Evolutionary conservation across 1,284 basidiomycete genomes (phyloP).

Genomic region (Hymenochaete sp.): DNA sequence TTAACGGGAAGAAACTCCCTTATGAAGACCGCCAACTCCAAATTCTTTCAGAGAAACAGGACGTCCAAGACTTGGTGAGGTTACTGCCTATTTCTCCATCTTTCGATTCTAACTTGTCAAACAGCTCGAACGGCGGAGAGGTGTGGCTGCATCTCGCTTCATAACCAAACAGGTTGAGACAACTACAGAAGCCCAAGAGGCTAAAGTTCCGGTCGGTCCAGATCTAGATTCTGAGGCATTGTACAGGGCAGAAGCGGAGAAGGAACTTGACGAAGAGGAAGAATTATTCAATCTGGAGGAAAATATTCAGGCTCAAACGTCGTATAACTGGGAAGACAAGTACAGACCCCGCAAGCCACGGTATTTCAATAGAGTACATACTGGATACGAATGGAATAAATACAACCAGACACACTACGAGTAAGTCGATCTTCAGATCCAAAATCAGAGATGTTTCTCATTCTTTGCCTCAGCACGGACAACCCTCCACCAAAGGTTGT

Average conservation of each 20-base stretch:
- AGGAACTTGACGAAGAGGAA: slow-evolving; percentile 91
- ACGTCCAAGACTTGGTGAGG: slow-evolving; percentile 59
- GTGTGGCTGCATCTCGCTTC: slow-evolving; percentile 75
- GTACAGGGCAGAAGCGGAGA: slow-evolving; percentile 82
- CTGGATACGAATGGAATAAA: slow-evolving; percentile 99
- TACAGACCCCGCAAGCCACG: slow-evolving; percentile 97
- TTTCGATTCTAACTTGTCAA: background rate
- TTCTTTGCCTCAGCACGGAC: slow-evolving; percentile 54
- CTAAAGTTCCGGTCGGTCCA: slow-evolving; percentile 52
- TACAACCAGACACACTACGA: slow-evolving; percentile 99
- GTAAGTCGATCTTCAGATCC: slow-evolving; percentile 41
- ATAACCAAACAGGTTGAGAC: slow-evolving; percentile 64
- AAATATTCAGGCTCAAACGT: slow-evolving; percentile 68
- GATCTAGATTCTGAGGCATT: slow-evolving; percentile 81
- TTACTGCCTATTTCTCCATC: slow-evolving; percentile 8
- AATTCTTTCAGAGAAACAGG: slow-evolving; percentile 64
- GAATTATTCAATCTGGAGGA: slow-evolving; percentile 90
- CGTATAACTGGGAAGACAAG: slow-evolving; percentile 98
- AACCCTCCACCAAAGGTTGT: slow-evolving; percentile 97
- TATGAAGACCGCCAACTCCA: slow-evolving; percentile 74
- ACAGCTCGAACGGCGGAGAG: slow-evolving; percentile 69
- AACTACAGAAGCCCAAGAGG: slow-evolving; percentile 35
- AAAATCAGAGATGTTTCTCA: slow-evolving; percentile 11
- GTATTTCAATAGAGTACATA: slow-evolving; percentile 98
- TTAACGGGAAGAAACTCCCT: slow-evolving; percentile 63